These are phyloP conservation scores for Wickerhamomyces ciferrii DNA, from an alignment of 805 yeast species.

Conservation along the genomic window DNA sequence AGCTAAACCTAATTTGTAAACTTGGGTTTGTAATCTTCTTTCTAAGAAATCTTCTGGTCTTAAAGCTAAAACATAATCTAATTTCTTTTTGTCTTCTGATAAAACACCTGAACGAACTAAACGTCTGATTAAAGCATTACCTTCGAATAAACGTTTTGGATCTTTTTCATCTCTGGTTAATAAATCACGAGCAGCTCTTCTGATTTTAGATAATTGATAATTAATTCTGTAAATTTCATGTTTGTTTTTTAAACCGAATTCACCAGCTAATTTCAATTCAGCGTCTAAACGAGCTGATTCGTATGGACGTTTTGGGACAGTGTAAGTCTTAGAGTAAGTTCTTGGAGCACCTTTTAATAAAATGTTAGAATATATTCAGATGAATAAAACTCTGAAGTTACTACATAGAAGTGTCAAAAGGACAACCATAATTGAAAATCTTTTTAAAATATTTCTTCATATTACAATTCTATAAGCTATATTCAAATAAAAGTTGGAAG, in stretches of 20 bases:
- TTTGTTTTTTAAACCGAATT: slow-evolving; percentile 99
- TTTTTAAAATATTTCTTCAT: neutral
- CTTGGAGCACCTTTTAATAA: slow-evolving; percentile 82
- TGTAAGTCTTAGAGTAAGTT: slow-evolving; percentile 98
- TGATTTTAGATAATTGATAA: slow-evolving; percentile 97
- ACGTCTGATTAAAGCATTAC: slow-evolving; percentile 99
- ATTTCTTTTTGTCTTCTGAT: slow-evolving; percentile 98
- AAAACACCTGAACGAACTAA: slow-evolving; percentile 98
- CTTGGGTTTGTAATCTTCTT: slow-evolving; percentile 99
- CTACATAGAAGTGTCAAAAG: neutral
- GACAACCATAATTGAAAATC: neutral
- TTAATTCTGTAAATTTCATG: slow-evolving; percentile 99
- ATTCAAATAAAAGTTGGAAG: neutral
- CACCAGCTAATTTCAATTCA: slow-evolving; percentile 99
- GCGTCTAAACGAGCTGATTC: slow-evolving; percentile 99
- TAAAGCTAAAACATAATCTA: slow-evolving; percentile 99
- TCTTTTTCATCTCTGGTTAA: slow-evolving; percentile 99
- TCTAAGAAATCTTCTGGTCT: slow-evolving; percentile 98
- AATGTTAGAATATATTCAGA: neutral
- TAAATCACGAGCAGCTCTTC: slow-evolving; percentile 99
- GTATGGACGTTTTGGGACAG: slow-evolving; percentile 99
- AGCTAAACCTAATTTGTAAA: slow-evolving; percentile 98
- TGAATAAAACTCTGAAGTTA: neutral
- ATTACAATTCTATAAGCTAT: neutral
- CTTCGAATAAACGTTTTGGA: slow-evolving; percentile 99